Evolutionary conservation across 73 alveolate genomes (phyloP).

Genomic region (Blepharisma stoltei): DNA sequence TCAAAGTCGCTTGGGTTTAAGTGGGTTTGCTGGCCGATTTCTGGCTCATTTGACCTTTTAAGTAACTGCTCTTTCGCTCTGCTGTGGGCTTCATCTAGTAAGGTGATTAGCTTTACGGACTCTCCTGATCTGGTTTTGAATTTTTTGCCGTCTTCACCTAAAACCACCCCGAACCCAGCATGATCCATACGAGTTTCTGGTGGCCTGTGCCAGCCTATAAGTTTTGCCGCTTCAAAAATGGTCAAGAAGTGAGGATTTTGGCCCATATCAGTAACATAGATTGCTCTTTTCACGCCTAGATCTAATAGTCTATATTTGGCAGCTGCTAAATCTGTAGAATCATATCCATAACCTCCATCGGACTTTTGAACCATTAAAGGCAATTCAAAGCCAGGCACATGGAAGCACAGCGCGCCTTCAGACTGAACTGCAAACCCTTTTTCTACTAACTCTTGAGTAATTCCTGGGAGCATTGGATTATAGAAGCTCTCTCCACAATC

Average conservation of each 20-base stretch:
- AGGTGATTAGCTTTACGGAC: conserved; percentile 81
- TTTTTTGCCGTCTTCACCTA: conserved; percentile 92
- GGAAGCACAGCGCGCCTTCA: conserved; percentile 82
- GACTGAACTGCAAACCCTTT: conserved; percentile 67
- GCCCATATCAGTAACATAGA: conserved; percentile 96
- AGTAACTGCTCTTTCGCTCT: conserved; percentile 72
- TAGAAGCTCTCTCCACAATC: conserved; percentile 98
- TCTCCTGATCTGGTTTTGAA: conserved; percentile 96
- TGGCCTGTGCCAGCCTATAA: conserved; percentile 84
- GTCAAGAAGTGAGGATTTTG: conserved; percentile 94
- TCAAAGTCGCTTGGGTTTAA: conserved; percentile 75
- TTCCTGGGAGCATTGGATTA: conserved; percentile 82
- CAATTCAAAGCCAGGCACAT: conserved; percentile 16
- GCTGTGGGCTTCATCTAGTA: conserved; percentile 95
- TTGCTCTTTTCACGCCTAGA: conserved; percentile 68
- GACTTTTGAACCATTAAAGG: conserved; percentile 90
- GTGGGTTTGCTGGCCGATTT: conserved; percentile 50
- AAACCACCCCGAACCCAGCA: conserved; percentile 99
- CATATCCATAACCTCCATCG: conserved; percentile 99
- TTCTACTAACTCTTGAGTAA: conserved; percentile 84
- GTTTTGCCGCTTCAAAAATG: conserved; percentile 93
- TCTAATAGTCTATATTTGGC: conserved; percentile 68
- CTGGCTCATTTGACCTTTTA: conserved; percentile 38
- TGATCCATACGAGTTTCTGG: conserved; percentile 83
- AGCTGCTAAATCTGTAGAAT: conserved; percentile 98